Base-by-base conservation (phyloP, 2,329 filamentous ascomycete species). In the Trematosphaeria pertusa region DNA sequence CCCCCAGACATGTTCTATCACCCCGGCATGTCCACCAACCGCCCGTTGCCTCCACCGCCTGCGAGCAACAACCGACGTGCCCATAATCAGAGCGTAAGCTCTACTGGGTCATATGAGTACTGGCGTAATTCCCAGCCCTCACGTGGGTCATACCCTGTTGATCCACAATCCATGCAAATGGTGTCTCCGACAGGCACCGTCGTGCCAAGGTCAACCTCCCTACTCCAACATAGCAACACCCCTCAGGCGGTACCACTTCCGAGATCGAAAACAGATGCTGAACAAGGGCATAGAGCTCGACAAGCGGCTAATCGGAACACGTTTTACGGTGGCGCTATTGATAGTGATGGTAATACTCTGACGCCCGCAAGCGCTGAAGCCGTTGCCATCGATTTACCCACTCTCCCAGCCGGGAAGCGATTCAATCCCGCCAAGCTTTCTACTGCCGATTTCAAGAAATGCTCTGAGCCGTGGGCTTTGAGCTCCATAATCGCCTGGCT, bases 1-100 rank as follows among this genome's bases (percentile, higher is more conserved):
- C 89, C 91, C 52, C 89, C 88, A 14, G 94, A 96, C 61, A 86
- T 97, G 66, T 96, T 96, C 68, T 99, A 95, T 69, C 91, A 97
- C 62, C 92, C 92, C 14, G 90, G 90, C 30, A 84, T 91, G 65
- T 72, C 68, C 76, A 83, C 53, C 77, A 77, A 73, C 59, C 78
- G 78, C 40, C 85, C 85, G 42, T 70, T 87, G 35, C 82, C 85
- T 61, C 78, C 85, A 75, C 73, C 91, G 73, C 72, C 87, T 77
- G 64, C 89, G 76, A 57, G 83, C 4, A 76, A 76, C 6, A 78
- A 78, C 36, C 76, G 78, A 36, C 73, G 81, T 60, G 74, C 79
- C 28, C 57, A 67, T 15, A 65, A 72, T 35, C 57, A 62, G 21
- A 66, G 64, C 48, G 65, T 59, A 22, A 64, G 63, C 43, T 71